phyloP scores from a whole-genome alignment of 768 basidiomycete genomes.

The Boletus reticuloceps region DNA sequence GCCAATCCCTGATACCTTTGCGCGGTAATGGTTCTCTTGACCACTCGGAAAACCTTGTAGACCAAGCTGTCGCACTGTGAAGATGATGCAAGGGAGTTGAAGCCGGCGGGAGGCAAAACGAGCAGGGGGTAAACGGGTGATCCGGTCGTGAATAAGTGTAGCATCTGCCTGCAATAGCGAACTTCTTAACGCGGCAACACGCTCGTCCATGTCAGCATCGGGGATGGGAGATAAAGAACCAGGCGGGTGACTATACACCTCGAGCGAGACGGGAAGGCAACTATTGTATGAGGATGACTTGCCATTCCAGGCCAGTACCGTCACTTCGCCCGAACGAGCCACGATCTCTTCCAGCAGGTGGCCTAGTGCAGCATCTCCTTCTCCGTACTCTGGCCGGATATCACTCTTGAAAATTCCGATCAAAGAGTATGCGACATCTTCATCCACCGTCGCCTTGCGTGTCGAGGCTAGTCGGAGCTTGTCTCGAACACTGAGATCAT shows the following conservation, averaged over 20 bases:
- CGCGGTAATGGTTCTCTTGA: not conserved
- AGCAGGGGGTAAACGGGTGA: not conserved
- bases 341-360: no score
- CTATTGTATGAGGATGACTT: constrained; percentile 5
- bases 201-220: not conserved
- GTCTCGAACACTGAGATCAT: no score
- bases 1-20: not conserved
- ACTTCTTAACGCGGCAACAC: not conserved
- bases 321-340: not conserved
- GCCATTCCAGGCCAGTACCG: constrained; percentile 5
- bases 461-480: no score
- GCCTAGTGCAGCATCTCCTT: no score
- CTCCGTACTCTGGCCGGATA: no score
- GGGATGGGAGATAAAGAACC: not conserved
- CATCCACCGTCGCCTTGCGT: no score
- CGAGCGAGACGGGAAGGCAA: not conserved
- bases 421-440: no score
- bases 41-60: not conserved
- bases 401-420: no score
- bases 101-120: not conserved
- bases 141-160: not conserved
- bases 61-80: not conserved
- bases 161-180: not conserved
- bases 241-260: not conserved
- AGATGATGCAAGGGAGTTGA: constrained; percentile 1